Base-by-base conservation (phyloP, 2,329 filamentous ascomycete species). In the Blastomyces parvus region DNA sequence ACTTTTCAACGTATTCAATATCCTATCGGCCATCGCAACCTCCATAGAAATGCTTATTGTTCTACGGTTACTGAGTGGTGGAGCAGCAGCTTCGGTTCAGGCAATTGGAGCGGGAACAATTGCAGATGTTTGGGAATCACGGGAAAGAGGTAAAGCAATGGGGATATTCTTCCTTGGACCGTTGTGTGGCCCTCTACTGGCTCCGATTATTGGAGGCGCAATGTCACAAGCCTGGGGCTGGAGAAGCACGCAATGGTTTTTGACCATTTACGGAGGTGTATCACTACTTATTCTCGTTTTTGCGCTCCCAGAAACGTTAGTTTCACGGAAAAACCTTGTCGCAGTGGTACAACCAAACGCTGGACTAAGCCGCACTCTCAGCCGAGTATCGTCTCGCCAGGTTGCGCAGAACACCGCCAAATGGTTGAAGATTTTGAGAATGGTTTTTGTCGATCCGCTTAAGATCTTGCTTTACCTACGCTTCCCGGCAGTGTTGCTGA, bases 91-190 rank as follows among this genome's bases (percentile, higher is more conserved):
- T 1, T 89, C 87, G 1, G 90, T 92, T 0, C 90, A 93, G 73
- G 88, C 90, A 8, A 89, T 94, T 8, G 90, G 90, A 4, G 89
- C 89, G 1, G 90, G 90, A 6, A 92, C 90, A 2, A 89, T 94
- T 64, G 86, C 90, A 55, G 90, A 94, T 71, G 81, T 93, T 14
- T 95, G 89, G 87, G 87, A 90, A 66, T 75, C 85, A 0, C 81
- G 79, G 59, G 87, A 93, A 72, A 80, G 90, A 59, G 90, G 90
- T 2, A 79, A 79, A 19, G 90, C 90, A n/a, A 94, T 94, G 89
- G 85, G 88, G 2, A 81, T 89, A 50, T 94, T 93, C 74, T 94
- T 92, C 69, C 81, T 94, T 0, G 90, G 90, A 0, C 90, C 90
- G 0, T 76, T 94, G 9, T 82, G 86, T 59, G 90, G 89, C 0